Evolutionary conservation across 441 rosid species (phyloP), one percentile per base, ranked within the genome.

Genomic region (Pelargonium cotyledonis): DNA sequence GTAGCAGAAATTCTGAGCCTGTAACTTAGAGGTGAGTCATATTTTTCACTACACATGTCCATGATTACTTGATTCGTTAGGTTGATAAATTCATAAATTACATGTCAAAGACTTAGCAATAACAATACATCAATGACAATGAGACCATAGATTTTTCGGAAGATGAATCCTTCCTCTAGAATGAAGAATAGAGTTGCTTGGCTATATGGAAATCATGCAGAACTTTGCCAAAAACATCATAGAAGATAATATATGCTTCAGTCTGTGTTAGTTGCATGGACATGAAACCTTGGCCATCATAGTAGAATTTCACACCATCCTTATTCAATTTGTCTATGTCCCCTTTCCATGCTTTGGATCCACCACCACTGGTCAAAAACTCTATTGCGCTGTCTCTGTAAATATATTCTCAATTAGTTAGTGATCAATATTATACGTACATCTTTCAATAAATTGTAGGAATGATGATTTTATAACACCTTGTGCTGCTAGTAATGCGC

Each of bases 271-370:
- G 18, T 68, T 84, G 70, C 68, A 85, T 10, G 38, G 91, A 85
- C 90, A 86, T 79, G 77, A 90, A 88, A 41, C 95, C 95, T 80
- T 90, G 92, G 3, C 92, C 92, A 29, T 86, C 96, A 18, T 88
- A 73, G 66, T 83, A 82, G 0, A 88, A 69, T 70, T 86, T 86
- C 55, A 85, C 60, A 63, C 76, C 88, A 38, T 82, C 75, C 6
- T 82, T 76, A 68, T 80, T 77, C 73, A 78, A 51, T 43, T 74
- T 51, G 10, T 21, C 66, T 5, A 75, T 14, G 38, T 61, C 80
- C 10, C 95, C 94, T 70, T 80, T 81, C 94, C 95, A 90, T 21
- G 96, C 94, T 72, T 88, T 88, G 43, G 96, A 90, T 12, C 94
- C 96, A 15, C 85, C 92, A 29, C 90, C 88, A 55, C 91, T 88